Evolutionary conservation across 176 grass and related monocot species (phyloP).

Genomic region (Triticum timopheevii): DNA sequence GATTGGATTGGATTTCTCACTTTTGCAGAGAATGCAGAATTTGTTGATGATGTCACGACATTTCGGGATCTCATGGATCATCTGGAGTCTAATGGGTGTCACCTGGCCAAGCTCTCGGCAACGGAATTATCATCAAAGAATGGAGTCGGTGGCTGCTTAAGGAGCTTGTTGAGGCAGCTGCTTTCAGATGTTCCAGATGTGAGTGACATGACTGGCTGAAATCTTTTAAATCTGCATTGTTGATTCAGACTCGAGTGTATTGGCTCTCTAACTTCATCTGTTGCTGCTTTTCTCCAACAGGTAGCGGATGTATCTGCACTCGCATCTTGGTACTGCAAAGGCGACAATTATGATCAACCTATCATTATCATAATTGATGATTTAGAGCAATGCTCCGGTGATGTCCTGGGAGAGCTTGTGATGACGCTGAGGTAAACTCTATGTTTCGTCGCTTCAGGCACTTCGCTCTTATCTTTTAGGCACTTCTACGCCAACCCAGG

Average conservation of each 20-base stretch:
- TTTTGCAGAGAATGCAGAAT: slow-evolving; percentile 88
- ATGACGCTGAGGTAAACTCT: slow-evolving; percentile 65
- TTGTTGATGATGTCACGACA: slow-evolving; percentile 70
- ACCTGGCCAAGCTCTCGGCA: slow-evolving; percentile 61
- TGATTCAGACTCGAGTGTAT: background rate
- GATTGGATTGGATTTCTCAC: background rate
- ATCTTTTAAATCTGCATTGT: background rate
- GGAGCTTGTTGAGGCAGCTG: slow-evolving; percentile 77
- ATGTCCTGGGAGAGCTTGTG: slow-evolving; percentile 69
- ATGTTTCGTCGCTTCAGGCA: background rate
- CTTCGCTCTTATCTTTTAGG: background rate
- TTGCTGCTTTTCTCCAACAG: slow-evolving; percentile 37
- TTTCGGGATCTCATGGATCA: slow-evolving; percentile 66
- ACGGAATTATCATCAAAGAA: slow-evolving; percentile 62
- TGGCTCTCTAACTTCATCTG: background rate
- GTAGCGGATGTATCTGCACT: slow-evolving; percentile 62
- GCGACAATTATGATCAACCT: slow-evolving; percentile 61
- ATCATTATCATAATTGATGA: slow-evolving; percentile 90
- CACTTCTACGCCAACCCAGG: background rate
- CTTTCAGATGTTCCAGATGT: slow-evolving; percentile 62
- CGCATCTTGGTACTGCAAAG: slow-evolving; percentile 69
- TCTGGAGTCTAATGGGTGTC: slow-evolving; percentile 66
- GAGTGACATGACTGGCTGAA: slow-evolving; percentile 32
- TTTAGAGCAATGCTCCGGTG: slow-evolving; percentile 66
- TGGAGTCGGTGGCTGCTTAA: slow-evolving; percentile 65